Percentiles rank a stretch among this genome's conserved stretches.
phyloP scores from a whole-genome alignment of 2,329 filamentous ascomycete species.

The Sphaerulina vaccinii region DNA sequence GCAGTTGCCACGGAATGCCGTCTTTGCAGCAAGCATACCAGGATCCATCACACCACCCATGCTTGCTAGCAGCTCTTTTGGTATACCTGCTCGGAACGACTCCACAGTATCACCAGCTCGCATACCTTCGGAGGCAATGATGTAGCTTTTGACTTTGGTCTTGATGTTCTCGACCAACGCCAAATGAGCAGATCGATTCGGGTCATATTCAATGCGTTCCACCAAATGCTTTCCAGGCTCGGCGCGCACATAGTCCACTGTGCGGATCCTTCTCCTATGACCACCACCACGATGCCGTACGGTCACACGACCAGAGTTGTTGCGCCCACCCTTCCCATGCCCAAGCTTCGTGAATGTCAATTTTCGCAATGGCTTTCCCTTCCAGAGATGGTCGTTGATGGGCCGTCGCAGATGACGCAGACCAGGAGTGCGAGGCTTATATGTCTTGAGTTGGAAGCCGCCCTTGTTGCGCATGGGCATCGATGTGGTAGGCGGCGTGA shows the following conservation, averaged over 20 bases:
- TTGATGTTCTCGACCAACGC: constrained; percentile 76
- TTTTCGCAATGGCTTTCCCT: constrained; percentile 76
- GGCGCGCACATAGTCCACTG: constrained; percentile 81
- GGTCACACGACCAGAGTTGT: constrained; percentile 80
- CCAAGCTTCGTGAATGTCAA: constrained; percentile 92
- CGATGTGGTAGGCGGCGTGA: constrained; percentile 38
- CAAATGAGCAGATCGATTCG: constrained; percentile 88
- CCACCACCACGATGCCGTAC: constrained; percentile 91
- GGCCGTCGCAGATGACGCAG: constrained; percentile 86
- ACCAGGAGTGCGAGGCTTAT: constrained; percentile 91
- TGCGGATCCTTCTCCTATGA: constrained; percentile 85
- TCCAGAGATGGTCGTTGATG: constrained; percentile 96
- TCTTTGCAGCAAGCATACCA: constrained; percentile 92
- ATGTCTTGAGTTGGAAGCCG: constrained; percentile 66
- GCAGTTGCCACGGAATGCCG: constrained; percentile 91
- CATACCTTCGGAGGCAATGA: constrained; percentile 92
- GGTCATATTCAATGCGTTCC: constrained; percentile 94
- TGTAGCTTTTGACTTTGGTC: constrained; percentile 79
- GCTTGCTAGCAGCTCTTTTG: constrained; percentile 76
- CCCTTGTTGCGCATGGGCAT: constrained; percentile 39
- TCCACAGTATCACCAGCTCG: constrained; percentile 86
- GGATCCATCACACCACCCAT: constrained; percentile 95
- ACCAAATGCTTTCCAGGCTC: constrained; percentile 80
- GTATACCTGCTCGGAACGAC: constrained; percentile 88
- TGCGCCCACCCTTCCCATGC: constrained; percentile 87